A percentile compares a stretch with the other conserved stretches of the same genome.
Evolutionary conservation across 768 basidiomycete species (phyloP).

Genomic region (Dioszegia crocea): DNA sequence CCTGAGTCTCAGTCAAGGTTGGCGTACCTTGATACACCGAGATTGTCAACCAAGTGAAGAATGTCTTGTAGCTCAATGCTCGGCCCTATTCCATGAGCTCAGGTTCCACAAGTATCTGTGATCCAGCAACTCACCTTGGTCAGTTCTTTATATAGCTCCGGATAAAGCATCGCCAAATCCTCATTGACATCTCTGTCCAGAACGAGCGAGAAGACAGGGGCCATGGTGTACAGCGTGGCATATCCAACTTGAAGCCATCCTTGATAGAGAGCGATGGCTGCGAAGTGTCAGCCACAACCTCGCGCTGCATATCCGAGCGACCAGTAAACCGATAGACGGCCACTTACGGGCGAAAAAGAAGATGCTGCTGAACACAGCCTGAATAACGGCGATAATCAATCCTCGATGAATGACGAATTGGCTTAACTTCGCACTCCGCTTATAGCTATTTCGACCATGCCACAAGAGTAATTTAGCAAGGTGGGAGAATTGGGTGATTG

Average conservation of each 20-base stretch:
- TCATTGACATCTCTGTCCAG: slow-evolving; percentile 93
- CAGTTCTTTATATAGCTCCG: slow-evolving; percentile 94
- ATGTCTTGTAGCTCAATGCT: slow-evolving; percentile 91
- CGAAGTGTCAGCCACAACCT: no score
- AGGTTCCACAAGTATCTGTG: slow-evolving; percentile 18
- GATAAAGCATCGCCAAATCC: slow-evolving; percentile 89
- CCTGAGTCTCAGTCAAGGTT: background rate
- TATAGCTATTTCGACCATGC: slow-evolving; percentile 98
- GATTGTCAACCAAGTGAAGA: slow-evolving; percentile 97
- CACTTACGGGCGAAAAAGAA: slow-evolving; percentile 52
- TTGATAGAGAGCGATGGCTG: slow-evolving; percentile 94
- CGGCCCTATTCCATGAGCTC: slow-evolving; percentile 63
- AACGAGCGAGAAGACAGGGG: slow-evolving; percentile 94
- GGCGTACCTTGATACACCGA: slow-evolving; percentile 86
- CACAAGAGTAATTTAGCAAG: slow-evolving; percentile 94
- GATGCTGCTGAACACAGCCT: slow-evolving; percentile 82
- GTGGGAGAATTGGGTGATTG: slow-evolving; percentile 91
- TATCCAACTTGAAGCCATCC: slow-evolving; percentile 98
- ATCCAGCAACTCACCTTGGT: slow-evolving; percentile 64
- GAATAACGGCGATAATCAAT: slow-evolving; percentile 94
- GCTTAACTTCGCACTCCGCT: slow-evolving; percentile 92
- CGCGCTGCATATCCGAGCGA: no score
- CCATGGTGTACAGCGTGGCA: slow-evolving; percentile 95
- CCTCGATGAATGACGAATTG: slow-evolving; percentile 99
- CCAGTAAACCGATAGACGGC: no score